These are phyloP conservation scores for Iodosphaeria phyllophila DNA, from an alignment of 2,329 filamentous ascomycete genomes.

Conservation along the genomic window DNA sequence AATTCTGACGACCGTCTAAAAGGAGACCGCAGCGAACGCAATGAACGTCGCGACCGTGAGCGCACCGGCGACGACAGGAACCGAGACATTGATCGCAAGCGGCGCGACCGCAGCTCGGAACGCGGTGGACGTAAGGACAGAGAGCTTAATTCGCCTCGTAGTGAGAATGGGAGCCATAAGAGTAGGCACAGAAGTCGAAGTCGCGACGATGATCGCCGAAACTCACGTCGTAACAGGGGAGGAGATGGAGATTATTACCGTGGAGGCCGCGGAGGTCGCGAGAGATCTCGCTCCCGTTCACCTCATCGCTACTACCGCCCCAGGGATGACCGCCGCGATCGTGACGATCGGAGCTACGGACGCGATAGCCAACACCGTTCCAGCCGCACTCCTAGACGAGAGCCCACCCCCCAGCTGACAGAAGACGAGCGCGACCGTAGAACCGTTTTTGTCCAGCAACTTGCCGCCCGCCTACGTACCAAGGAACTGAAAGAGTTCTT, in stretches of 20 bases:
- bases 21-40: slow-evolving; percentile 31
- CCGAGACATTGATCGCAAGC: slow-evolving; percentile 32
- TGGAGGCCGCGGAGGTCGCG: slow-evolving; percentile 34
- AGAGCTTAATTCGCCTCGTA: slow-evolving; percentile 49
- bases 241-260: slow-evolving; percentile 54
- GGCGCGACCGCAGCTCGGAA: slow-evolving; percentile 36
- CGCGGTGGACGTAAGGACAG: slow-evolving; percentile 37
- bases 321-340: slow-evolving; percentile 33
- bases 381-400: slow-evolving; percentile 19
- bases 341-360: slow-evolving; percentile 29
- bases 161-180: slow-evolving; percentile 64
- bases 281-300: slow-evolving; percentile 56
- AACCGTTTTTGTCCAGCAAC: slow-evolving; percentile 96
- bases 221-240: slow-evolving; percentile 53
- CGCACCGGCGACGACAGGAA: slow-evolving; percentile 12
- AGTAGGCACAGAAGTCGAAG: slow-evolving; percentile 67
- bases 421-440: slow-evolving; percentile 94
- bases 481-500: slow-evolving; percentile 91
- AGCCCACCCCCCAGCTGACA: slow-evolving; percentile 54
- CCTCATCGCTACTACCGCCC: slow-evolving; percentile 41
- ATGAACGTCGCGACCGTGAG: slow-evolving; percentile 25
- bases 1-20: slow-evolving; percentile 40
- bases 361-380: slow-evolving; percentile 27
- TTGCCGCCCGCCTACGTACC: slow-evolving; percentile 80
- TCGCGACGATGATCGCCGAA: slow-evolving; percentile 56